Conservation (phyloP, 495 filamentous ascomycete species). For the Penicillium argentinense region DNA sequence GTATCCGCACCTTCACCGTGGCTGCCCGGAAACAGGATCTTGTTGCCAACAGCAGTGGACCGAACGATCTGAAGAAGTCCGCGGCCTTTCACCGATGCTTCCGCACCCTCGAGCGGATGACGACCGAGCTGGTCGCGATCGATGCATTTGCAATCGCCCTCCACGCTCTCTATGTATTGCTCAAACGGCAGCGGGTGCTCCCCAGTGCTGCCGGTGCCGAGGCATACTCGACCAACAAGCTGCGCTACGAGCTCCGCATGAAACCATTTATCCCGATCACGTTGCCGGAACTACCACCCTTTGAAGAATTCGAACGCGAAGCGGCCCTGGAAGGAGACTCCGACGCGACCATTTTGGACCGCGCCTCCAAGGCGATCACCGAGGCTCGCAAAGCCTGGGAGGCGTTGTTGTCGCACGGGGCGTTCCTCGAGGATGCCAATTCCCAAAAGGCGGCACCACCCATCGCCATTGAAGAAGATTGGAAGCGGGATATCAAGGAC, state of each 20-base stretch:
- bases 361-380: conserved; percentile 58
- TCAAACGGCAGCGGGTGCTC: conserved; percentile 61
- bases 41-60: neutral
- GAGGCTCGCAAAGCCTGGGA: conserved; percentile 68
- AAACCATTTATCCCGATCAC: conserved; percentile 75
- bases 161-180: conserved; percentile 62
- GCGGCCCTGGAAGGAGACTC: conserved; percentile 41
- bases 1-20: conserved; percentile 64
- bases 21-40: conserved; percentile 34
- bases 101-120: conserved; percentile 57
- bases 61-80: conserved; percentile 23
- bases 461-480: conserved; percentile 52
- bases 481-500: conserved; percentile 58
- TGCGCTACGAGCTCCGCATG: conserved; percentile 88
- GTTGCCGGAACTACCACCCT: conserved; percentile 69
- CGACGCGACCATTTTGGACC: conserved; percentile 51
- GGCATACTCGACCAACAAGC: conserved; percentile 66
- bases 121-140: conserved; percentile 66
- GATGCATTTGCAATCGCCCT: conserved; percentile 72
- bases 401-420: conserved; percentile 46
- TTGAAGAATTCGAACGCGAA: conserved; percentile 54
- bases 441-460: conserved; percentile 42
- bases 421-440: conserved; percentile 30
- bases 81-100: conserved; percentile 52
- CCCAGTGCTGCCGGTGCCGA: conserved; percentile 49